phyloP scores from a whole-genome alignment of 2,329 filamentous ascomycete species.

The Beauveria australis region DNA sequence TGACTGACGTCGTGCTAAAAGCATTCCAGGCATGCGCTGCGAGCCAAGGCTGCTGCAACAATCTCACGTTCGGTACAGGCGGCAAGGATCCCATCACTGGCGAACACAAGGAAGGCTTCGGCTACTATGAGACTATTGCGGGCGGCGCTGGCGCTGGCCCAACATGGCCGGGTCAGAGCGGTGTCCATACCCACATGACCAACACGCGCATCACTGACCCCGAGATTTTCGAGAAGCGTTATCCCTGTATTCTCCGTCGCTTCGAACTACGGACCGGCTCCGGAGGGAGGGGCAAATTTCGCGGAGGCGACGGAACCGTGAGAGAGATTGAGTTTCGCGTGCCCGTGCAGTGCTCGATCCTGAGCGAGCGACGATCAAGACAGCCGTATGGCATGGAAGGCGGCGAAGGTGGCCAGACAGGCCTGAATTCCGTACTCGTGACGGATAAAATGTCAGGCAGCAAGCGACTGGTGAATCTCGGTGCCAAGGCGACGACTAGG shows the following conservation, averaged over 20 bases:
- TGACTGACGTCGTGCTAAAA: constrained; percentile 76
- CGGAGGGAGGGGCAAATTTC: constrained; percentile 56
- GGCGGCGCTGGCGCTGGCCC: constrained; percentile 68
- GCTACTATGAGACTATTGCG: constrained; percentile 81
- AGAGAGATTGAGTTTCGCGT: constrained; percentile 76
- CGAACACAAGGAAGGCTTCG: constrained; percentile 51
- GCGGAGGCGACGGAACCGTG: constrained; percentile 68
- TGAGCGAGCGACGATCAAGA: constrained; percentile 67
- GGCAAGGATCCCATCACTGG: constrained; percentile 55
- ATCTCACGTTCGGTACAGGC: constrained; percentile 76
- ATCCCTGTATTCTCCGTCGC: constrained; percentile 57
- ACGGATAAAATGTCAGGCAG: constrained; percentile 13
- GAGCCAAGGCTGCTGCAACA: constrained; percentile 74
- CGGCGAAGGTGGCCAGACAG: constrained; percentile 59
- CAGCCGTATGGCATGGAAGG: constrained; percentile 67
- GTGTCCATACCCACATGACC: constrained; percentile 80
- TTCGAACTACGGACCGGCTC: constrained; percentile 58
- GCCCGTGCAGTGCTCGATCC: constrained; percentile 68
- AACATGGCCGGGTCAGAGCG: constrained; percentile 63
- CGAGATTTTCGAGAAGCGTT: constrained; percentile 70
- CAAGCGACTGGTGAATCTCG: constrained; percentile 42
- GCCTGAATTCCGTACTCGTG: constrained; percentile 43
- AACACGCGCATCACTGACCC: constrained; percentile 78
- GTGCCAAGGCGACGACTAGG: constrained; percentile 50
- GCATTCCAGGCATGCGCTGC: constrained; percentile 75